Evolutionary conservation across 202 grass and related monocot species (phyloP).

Genomic region (Eragrostis tef): DNA sequence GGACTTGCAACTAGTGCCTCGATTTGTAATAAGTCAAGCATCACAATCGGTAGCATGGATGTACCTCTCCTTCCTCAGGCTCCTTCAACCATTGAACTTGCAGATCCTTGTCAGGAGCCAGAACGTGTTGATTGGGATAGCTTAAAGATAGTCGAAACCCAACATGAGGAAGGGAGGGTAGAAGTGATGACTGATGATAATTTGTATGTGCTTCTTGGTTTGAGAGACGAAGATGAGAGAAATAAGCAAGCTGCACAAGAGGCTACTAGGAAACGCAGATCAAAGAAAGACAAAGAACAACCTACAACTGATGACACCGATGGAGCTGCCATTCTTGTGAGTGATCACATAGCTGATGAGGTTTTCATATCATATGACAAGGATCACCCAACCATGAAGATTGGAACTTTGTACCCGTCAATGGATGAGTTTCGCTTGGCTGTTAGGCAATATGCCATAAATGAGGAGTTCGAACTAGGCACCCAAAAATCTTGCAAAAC

Average conservation of each 20-base stretch:
- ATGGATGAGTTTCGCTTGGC: neutral
- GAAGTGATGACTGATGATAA: neutral
- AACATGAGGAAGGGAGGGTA: neutral
- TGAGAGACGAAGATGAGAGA: neutral
- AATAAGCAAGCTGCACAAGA: neutral
- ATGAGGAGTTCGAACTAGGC: neutral
- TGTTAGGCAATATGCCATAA: neutral
- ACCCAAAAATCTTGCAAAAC: neutral
- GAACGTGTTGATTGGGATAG: too few species aligned
- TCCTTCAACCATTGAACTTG: too few species aligned
- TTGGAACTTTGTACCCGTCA: neutral
- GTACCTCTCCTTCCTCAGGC: too few species aligned
- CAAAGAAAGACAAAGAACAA: neutral
- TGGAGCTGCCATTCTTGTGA: neutral
- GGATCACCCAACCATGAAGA: neutral
- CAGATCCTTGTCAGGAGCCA: too few species aligned
- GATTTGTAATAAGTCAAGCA: too few species aligned
- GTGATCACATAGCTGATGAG: neutral
- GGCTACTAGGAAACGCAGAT: neutral
- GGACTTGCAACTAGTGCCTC: too few species aligned
- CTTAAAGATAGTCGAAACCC: neutral
- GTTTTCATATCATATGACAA: neutral
- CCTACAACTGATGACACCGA: neutral
- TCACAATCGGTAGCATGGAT: too few species aligned
- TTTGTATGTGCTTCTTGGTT: neutral